Conservation (phyloP, 345 rosid genomes). For the Salix koriyanagi region DNA sequence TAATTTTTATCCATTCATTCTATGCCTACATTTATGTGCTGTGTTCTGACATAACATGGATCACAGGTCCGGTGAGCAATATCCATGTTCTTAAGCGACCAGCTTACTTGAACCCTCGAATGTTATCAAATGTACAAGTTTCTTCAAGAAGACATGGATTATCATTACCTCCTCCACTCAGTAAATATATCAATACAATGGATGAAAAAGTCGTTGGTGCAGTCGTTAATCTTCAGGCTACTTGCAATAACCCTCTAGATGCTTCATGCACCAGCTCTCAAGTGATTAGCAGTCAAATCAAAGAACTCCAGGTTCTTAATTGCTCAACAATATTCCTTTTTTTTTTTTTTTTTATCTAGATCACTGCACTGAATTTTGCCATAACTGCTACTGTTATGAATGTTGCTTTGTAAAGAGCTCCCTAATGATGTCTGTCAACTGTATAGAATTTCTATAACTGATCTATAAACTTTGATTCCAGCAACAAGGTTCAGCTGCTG, state of each 20-base stretch:
- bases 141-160: conserved; percentile 51
- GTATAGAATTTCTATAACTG: not conserved
- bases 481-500: conserved; percentile 55
- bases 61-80: conserved; percentile 70
- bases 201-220: conserved; percentile 40
- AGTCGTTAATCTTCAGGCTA: conserved; percentile 39
- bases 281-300: conserved; percentile 50
- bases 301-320: conserved; percentile 62
- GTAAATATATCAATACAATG: conserved; percentile 41
- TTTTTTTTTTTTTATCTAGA: not conserved
- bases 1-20: not conserved
- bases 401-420: not conserved
- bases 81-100: conserved; percentile 49
- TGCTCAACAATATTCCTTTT: not conserved
- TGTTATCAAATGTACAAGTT: conserved; percentile 24
- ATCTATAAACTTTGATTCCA: conserved; percentile 13
- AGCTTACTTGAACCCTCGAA: conserved; percentile 13
- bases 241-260: conserved; percentile 20
- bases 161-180: conserved; percentile 54
- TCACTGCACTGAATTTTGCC: not conserved
- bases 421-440: not conserved
- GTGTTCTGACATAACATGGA: not conserved
- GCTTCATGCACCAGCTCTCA: conserved; percentile 36
- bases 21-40: not conserved
- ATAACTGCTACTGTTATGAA: not conserved